Evolutionary conservation across 1,139 yeast genomes (phyloP).

Genomic region (Trichomonascaceae sp.): DNA sequence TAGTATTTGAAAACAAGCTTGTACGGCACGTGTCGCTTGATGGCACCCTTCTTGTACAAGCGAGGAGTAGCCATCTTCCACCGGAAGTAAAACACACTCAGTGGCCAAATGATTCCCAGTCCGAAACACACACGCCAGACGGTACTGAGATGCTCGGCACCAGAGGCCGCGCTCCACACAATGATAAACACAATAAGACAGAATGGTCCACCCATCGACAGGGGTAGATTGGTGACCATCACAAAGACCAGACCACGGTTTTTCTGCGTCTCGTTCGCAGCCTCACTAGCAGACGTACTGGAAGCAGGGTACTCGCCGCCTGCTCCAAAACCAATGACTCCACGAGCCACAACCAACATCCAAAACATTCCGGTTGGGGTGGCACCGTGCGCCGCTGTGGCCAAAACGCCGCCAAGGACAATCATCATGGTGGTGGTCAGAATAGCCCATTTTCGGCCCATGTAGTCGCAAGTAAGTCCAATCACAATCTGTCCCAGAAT

Average conservation of each 20-base stretch:
- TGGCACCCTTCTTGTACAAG: conserved; percentile 40
- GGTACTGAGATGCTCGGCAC: conserved; percentile 33
- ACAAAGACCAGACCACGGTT: conserved; percentile 53
- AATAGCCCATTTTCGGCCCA: conserved; percentile 47
- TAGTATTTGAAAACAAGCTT: conserved; percentile 36
- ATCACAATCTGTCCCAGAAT: conserved; percentile 43
- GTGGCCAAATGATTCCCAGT: conserved; percentile 63
- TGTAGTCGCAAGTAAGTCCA: conserved; percentile 43
- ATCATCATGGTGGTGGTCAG: conserved; percentile 40
- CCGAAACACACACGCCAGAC: conserved; percentile 70
- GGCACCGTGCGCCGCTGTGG: conserved; percentile 45
- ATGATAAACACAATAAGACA: conserved; percentile 50
- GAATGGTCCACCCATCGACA: conserved; percentile 67
- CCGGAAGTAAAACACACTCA: conserved; percentile 59
- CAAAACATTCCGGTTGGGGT: conserved; percentile 49
- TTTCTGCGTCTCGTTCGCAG: conserved; percentile 55
- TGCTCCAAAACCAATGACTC: conserved; percentile 56
- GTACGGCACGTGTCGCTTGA: conserved; percentile 41
- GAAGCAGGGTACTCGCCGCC: conserved; percentile 72
- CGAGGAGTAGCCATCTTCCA: conserved; percentile 56
- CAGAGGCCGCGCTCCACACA: conserved; percentile 46
- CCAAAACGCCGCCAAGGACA: conserved; percentile 42
- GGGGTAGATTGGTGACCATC: conserved; percentile 57
- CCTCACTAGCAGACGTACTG: conserved; percentile 57
- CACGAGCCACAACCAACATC: conserved; percentile 59